Conservation (phyloP, 2,329 filamentous ascomycete genomes). For the Chaetomium globosum region DNA sequence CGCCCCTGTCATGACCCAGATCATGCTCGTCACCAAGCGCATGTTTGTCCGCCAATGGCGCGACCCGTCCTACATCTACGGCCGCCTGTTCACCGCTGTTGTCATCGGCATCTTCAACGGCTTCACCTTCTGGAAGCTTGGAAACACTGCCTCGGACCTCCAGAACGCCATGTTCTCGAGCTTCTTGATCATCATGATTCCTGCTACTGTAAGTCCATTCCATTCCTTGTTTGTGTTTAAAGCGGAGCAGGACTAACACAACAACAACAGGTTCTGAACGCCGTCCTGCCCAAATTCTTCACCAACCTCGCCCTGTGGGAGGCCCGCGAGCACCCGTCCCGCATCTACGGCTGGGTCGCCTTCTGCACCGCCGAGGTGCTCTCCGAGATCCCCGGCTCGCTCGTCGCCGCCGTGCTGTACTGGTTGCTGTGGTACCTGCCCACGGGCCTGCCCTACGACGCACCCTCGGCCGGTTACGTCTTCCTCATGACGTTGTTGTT, state of each 20-base stretch:
- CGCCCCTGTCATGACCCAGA: conserved; percentile 59
- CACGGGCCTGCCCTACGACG: conserved; percentile 67
- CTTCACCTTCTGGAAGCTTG: conserved; percentile 69
- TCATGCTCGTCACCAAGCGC: conserved; percentile 56
- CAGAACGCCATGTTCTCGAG: conserved; percentile 73
- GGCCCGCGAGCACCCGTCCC: conserved; percentile 72
- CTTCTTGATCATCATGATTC: conserved; percentile 77
- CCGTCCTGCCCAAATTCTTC: conserved; percentile 73
- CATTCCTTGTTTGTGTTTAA: neutral
- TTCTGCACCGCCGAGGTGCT: conserved; percentile 68
- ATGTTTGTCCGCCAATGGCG: conserved; percentile 67
- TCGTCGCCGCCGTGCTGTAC: conserved; percentile 67
- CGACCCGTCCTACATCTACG: conserved; percentile 63
- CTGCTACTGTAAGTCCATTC: conserved; percentile 57
- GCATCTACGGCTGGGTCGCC: conserved; percentile 77
- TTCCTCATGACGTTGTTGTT: conserved; percentile 80
- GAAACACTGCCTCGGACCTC: conserved; percentile 61
- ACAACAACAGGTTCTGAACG: conserved; percentile 58
- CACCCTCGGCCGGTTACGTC: conserved; percentile 69
- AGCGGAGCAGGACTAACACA: neutral
- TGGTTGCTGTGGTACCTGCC: conserved; percentile 73
- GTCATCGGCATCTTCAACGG: conserved; percentile 68
- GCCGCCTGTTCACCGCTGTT: conserved; percentile 65
- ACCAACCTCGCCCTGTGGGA: conserved; percentile 68
- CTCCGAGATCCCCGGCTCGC: conserved; percentile 70